phyloP scores from a whole-genome alignment of 208 protist genomes.

The Kentomonas sorsogonicus region DNA sequence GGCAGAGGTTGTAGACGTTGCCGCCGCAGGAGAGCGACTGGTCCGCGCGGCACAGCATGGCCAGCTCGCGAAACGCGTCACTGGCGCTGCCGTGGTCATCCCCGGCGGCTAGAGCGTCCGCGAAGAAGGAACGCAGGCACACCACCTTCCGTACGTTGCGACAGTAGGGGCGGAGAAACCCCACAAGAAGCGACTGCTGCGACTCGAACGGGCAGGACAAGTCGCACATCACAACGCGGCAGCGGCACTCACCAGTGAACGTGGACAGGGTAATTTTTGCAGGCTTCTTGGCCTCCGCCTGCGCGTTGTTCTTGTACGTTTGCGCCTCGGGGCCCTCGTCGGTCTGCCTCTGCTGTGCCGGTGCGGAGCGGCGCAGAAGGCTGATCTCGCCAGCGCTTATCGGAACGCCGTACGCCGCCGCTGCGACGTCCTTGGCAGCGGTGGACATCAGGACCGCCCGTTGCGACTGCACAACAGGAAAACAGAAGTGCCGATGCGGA shows the following conservation, averaged over 20 bases:
- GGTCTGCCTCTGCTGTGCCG: conserved; percentile 36
- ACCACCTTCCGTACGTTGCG: conserved; percentile 79
- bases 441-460: conserved; percentile 21
- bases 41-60: conserved; percentile 69
- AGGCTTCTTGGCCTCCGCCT: conserved; percentile 80
- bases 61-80: conserved; percentile 48
- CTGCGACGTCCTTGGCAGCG: conserved; percentile 33
- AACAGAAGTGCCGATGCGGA: conserved; percentile 58
- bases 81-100: too few species aligned
- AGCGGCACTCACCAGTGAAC: conserved; percentile 23
- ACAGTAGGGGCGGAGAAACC: conserved; percentile 56
- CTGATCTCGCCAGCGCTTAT: conserved; percentile 69
- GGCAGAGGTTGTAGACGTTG: conserved; percentile 61
- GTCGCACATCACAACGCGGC: conserved; percentile 63
- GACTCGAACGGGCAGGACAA: conserved; percentile 70
- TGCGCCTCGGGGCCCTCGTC: conserved; percentile 55
- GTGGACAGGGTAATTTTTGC: conserved; percentile 50
- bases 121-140: too few species aligned
- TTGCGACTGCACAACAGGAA: conserved; percentile 56
- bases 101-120: too few species aligned
- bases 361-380: conserved; percentile 57
- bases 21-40: conserved; percentile 75
- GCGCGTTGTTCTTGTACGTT: conserved; percentile 70
- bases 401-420: conserved; percentile 77
- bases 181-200: conserved; percentile 45